These are phyloP conservation scores for Nymphaea thermarum DNA, from an alignment of 164 flowering plant genomes.

Conservation along the genomic window DNA sequence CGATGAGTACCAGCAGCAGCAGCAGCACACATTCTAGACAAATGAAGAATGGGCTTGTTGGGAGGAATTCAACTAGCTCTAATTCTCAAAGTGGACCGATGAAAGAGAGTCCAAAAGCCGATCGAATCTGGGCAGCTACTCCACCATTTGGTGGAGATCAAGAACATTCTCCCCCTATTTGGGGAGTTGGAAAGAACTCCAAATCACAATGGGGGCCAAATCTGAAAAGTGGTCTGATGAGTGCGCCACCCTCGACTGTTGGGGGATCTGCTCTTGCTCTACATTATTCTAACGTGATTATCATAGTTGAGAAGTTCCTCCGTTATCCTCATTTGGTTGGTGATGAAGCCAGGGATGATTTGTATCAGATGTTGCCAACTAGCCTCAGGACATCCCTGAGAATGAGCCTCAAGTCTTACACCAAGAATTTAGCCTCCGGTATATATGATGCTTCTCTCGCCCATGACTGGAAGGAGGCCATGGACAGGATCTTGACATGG, in stretches of 20 bases:
- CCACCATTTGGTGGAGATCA: slow-evolving; percentile 22
- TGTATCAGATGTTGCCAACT: slow-evolving; percentile 93
- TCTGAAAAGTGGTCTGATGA: slow-evolving; percentile 34
- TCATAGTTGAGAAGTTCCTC: slow-evolving; percentile 83
- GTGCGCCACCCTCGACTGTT: slow-evolving; percentile 56
- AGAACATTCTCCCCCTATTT: slow-evolving; percentile 13
- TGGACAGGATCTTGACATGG: slow-evolving; percentile 65
- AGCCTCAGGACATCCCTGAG: slow-evolving; percentile 60
- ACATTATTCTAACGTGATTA: slow-evolving; percentile 91
- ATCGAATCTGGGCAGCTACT: slow-evolving; percentile 14
- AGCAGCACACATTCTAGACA: neutral
- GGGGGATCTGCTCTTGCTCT: slow-evolving; percentile 94
- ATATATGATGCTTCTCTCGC: slow-evolving; percentile 93
- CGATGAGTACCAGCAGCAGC: slow-evolving; percentile 17
- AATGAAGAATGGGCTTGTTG: slow-evolving; percentile 2
- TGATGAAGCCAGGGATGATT: slow-evolving; percentile 89
- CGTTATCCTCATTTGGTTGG: slow-evolving; percentile 93
- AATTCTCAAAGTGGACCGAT: slow-evolving; percentile 17
- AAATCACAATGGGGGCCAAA: slow-evolving; percentile 23
- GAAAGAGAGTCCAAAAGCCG: slow-evolving; percentile 22
- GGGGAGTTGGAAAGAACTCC: slow-evolving; percentile 6
- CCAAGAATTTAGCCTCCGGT: slow-evolving; percentile 40
- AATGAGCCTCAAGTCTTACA: slow-evolving; percentile 54
- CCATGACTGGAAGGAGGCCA: slow-evolving; percentile 82
- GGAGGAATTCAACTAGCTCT: slow-evolving; percentile 28